phyloP scores from a whole-genome alignment of 441 rosid species.

The Jatropha podagrica region DNA sequence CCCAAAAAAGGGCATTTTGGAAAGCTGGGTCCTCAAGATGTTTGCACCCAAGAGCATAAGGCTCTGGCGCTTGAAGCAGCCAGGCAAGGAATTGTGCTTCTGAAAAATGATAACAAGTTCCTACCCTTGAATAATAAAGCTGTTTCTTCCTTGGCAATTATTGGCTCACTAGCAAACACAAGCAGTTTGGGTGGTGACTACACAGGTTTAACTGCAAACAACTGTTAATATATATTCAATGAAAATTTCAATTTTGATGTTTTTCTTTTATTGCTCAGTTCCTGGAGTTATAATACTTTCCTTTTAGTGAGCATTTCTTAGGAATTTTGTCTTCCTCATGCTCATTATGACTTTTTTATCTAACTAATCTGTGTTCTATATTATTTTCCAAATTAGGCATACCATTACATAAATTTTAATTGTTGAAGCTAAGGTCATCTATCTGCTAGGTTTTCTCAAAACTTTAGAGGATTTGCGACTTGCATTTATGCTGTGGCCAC shows the following conservation, averaged over 20 bases:
- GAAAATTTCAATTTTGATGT: background rate
- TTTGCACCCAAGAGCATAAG: constrained; percentile 73
- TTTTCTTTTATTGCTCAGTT: background rate
- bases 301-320: constrained; percentile 2
- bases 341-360: background rate
- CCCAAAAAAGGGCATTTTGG: constrained; percentile 63
- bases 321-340: background rate
- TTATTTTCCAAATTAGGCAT: background rate
- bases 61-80: constrained; percentile 88
- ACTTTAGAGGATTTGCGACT: constrained; percentile 15
- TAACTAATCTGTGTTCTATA: background rate
- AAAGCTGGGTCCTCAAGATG: constrained; percentile 60
- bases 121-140: constrained; percentile 62
- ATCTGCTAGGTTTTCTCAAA: constrained; percentile 12
- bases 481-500: constrained; percentile 4
- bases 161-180: constrained; percentile 76
- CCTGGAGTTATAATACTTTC: background rate
- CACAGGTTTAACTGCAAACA: constrained; percentile 69
- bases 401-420: background rate
- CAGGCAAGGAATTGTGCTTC: constrained; percentile 85
- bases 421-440: background rate
- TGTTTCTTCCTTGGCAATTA: constrained; percentile 65
- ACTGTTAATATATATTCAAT: background rate
- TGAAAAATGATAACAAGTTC: constrained; percentile 56
- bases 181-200: constrained; percentile 79